Evolutionary conservation across 148 eudicot species (phyloP).

Genomic region (Rhododendron henanense): DNA sequence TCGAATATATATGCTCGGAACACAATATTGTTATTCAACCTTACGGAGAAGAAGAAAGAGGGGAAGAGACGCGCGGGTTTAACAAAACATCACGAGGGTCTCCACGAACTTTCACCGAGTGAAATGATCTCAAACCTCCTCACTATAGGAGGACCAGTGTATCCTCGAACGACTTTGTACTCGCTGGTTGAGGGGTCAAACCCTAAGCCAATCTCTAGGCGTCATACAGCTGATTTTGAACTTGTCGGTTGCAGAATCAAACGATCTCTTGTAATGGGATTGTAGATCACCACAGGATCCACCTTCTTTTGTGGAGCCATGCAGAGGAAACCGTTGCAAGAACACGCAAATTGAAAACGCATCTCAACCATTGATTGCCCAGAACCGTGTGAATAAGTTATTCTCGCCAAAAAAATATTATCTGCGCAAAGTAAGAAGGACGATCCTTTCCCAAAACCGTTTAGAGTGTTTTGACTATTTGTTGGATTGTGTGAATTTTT

Average conservation of each 20-base stretch:
- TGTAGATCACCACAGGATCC: constrained; percentile 11
- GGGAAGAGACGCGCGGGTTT: neutral
- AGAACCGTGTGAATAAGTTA: too few species aligned
- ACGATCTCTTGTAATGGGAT: constrained; percentile 7
- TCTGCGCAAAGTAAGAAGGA: too few species aligned
- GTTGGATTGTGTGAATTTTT: too few species aligned
- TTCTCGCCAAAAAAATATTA: too few species aligned
- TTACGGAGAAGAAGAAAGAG: neutral
- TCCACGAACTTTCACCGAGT: constrained; percentile 12
- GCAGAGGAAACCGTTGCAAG: neutral
- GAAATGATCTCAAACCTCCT: constrained; percentile 3
- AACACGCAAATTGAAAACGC: too few species aligned
- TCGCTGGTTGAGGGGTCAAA: neutral
- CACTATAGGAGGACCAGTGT: neutral
- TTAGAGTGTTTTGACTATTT: too few species aligned
- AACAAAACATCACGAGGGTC: neutral
- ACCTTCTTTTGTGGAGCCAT: neutral
- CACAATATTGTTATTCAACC: neutral
- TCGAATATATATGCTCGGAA: too few species aligned
- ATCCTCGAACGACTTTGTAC: constrained; percentile 13
- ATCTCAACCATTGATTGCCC: too few species aligned
- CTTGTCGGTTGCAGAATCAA: neutral
- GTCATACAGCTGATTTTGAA: neutral
- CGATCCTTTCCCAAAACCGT: too few species aligned
- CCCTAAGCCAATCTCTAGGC: constrained; percentile 4